Base-by-base conservation (phyloP, 345 rosid species). In the Rhizophora mangle region DNA sequence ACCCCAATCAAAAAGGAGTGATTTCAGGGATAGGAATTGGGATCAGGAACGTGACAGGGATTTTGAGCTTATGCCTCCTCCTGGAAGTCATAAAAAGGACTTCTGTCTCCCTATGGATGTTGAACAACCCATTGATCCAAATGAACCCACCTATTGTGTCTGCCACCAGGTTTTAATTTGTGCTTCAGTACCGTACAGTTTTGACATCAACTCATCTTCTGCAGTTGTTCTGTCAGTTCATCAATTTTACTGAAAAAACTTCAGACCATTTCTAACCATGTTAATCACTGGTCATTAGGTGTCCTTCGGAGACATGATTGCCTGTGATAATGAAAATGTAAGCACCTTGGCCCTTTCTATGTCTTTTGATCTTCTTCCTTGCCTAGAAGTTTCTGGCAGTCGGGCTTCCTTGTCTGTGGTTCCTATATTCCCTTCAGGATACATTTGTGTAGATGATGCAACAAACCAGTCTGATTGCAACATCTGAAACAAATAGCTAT, bases 21-120 rank as follows among this genome's bases (percentile, higher is more conserved):
- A 92, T 49, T 86, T 77, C 67, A 85, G 89, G 82, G 96, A 90
- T 60, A 85, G 89, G 82, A 94, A 90, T 60, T 81, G 95, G 81
- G 96, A 93, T 36, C 86, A 96, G 93, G 97, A 89, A 70, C 92
- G 96, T 65, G 98, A 88, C 56, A 87, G 89, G 78, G 99, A 92
- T 80, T 87, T 92, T 37, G 99, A 92, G 79, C 98, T 95, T 72
- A 90, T 95, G 99, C 99, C 99, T 65, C 99, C 99, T 74, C 98
- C 97, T 29, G 99, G 97, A 70, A 85, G 88, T 83, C 81, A 87
- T 68, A 91, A 80, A 74, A 95, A 81, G 83, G 99, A 90, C 9
- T 85, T 90, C 47, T 26, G 69, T 34, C 24, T 85, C 62, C 75
- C 86, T 65, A 70, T 82, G 57, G 99, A 92, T 58, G 76, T 83